Evolutionary conservation across 2,329 filamentous ascomycete genomes (phyloP), one percentile per base, ranked within the genome.

Genomic region (Alternaria panax): DNA sequence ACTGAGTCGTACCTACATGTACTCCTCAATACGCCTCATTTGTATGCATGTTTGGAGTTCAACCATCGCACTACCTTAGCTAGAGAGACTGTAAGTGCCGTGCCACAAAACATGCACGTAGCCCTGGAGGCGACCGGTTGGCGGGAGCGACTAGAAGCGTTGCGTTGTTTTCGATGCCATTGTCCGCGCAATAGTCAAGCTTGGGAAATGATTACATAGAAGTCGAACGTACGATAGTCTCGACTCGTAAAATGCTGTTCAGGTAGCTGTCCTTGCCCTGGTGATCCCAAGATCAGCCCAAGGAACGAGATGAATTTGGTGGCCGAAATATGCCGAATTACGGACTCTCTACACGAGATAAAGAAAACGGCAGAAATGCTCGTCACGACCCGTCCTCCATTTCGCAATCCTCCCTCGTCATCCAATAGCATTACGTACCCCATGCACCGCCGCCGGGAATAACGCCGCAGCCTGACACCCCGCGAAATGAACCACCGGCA

Each of bases 401-500:
- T 47, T 30, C 28, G 27, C 45, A 47, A 12, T 16, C 45, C 28
- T 22, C 28, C 18, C 45, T 34, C 18, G 18, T 47, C 45, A 47
- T 20, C 20, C 9, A 36, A n/a, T n/a, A n/a, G 22, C 28, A 20
- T 47, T 47, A 47, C 45, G 28, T 47, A 47, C 45, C 18, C 45
- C 45, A 36, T 48, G 45, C 30, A 34, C 30, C 45, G 45, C 45
- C 45, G 45, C 32, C 45, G 45, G 45, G 14, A 48, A 34, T 22
- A 47, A 14, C 18, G 28, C 28, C 45, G 43, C 27, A 47, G 27
- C 28, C 43, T 30, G 43, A 2, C 43, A 32, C 28, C 45, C 45
- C 45, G 28, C 28, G 45, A 30, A 47, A 47, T 34, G 45, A 47
- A 47, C 28, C 45, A 47, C 45, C 45, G 45, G 45, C 28, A 4